Evolutionary conservation across 352 stramenopile species (phyloP).

Genomic region (Peronospora belbahrii): DNA sequence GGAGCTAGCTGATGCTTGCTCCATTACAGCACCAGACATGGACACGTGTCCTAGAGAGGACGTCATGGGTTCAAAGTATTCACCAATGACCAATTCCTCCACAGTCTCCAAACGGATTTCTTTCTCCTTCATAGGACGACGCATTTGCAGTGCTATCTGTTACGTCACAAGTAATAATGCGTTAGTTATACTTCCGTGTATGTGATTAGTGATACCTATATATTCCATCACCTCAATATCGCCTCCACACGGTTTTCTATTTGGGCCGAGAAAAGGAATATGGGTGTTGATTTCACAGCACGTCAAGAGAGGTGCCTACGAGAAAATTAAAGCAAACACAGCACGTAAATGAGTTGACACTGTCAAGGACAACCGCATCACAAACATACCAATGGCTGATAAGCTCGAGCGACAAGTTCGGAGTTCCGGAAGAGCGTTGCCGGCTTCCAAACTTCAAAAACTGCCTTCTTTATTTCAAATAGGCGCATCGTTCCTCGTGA

Average conservation of each 20-base stretch:
- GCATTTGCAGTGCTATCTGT: conserved; percentile 53
- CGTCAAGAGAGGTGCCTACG: conserved; percentile 41
- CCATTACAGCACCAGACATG: conserved; percentile 11
- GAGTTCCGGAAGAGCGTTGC: conserved; percentile 56
- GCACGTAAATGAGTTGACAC: background rate
- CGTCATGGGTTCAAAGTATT: conserved; percentile 34
- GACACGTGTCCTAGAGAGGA: background rate
- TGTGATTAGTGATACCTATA: background rate
- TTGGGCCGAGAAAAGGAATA: conserved; percentile 60
- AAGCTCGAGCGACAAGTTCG: conserved; percentile 54
- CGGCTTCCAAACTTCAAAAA: conserved; percentile 69
- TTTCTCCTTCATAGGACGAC: conserved; percentile 53
- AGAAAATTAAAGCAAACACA: background rate
- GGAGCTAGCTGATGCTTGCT: conserved; percentile 1
- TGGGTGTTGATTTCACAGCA: conserved; percentile 40
- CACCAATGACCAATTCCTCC: conserved; percentile 46
- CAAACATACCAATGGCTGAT: conserved; percentile 51
- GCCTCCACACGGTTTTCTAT: conserved; percentile 54
- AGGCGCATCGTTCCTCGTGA: conserved; percentile 58
- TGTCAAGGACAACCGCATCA: background rate
- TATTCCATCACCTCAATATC: conserved; percentile 47
- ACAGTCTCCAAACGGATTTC: conserved; percentile 35
- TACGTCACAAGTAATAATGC: background rate
- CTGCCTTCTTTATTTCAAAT: conserved; percentile 76
- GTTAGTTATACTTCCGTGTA: background rate